phyloP scores from a whole-genome alignment of 805 yeast genomes.

The Lachancea cidri region DNA sequence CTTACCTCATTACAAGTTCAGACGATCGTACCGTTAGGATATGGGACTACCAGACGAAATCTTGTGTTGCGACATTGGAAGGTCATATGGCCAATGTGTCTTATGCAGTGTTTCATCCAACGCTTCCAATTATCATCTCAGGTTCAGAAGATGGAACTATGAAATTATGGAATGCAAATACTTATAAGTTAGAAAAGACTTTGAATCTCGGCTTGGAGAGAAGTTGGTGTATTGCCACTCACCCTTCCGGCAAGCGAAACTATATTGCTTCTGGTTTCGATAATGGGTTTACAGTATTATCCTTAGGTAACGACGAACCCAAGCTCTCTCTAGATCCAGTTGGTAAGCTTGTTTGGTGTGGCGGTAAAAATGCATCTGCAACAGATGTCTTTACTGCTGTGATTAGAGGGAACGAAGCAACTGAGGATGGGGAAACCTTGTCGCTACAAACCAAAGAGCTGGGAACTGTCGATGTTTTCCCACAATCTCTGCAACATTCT shows the following conservation, averaged over 20 bases:
- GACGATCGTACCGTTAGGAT: slow-evolving; percentile 86
- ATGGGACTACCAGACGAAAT: slow-evolving; percentile 97
- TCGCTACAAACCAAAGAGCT: slow-evolving; percentile 80
- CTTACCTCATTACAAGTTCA: slow-evolving; percentile 85
- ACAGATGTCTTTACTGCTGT: slow-evolving; percentile 78
- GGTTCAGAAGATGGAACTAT: slow-evolving; percentile 97
- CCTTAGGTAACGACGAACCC: slow-evolving; percentile 93
- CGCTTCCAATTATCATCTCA: slow-evolving; percentile 86
- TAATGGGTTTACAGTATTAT: slow-evolving; percentile 83
- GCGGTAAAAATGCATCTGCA: slow-evolving; percentile 55
- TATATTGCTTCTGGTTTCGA: slow-evolving; percentile 90
- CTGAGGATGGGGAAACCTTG: slow-evolving; percentile 76
- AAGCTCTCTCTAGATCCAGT: slow-evolving; percentile 86
- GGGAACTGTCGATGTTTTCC: slow-evolving; percentile 92
- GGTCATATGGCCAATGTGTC: slow-evolving; percentile 95
- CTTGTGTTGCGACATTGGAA: slow-evolving; percentile 88
- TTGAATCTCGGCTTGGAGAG: slow-evolving; percentile 89
- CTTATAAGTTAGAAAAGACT: slow-evolving; percentile 90
- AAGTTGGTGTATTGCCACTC: slow-evolving; percentile 89
- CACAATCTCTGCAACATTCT: slow-evolving; percentile 80
- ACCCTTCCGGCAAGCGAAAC: slow-evolving; percentile 60
- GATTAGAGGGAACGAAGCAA: slow-evolving; percentile 61
- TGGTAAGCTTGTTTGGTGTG: slow-evolving; percentile 86
- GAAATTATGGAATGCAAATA: slow-evolving; percentile 91
- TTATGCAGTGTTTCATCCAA: slow-evolving; percentile 97